Evolutionary conservation across 441 rosid species (phyloP).

Genomic region (Pelargonium exstipulatum): DNA sequence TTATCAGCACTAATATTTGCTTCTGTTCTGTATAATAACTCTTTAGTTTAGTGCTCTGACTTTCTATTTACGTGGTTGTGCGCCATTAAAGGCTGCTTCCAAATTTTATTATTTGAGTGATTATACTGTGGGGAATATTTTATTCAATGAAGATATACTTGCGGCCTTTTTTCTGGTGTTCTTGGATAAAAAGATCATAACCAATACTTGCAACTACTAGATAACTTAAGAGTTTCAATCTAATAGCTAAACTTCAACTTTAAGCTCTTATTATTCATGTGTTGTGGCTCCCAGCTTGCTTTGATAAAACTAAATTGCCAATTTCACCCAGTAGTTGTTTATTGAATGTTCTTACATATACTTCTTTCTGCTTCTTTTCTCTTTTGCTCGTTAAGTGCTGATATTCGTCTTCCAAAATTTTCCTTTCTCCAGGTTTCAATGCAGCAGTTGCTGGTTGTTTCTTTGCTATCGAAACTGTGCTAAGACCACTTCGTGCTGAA

Average conservation of each 20-base stretch:
- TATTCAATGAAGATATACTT: neutral
- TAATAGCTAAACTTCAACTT: neutral
- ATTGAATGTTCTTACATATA: neutral
- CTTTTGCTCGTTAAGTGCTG: constrained; percentile 5
- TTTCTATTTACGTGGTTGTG: neutral
- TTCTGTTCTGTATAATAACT: neutral
- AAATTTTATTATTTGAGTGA: neutral
- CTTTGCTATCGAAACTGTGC: constrained; percentile 89
- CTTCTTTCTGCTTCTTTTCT: neutral
- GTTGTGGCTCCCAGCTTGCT: neutral
- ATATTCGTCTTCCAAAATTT: constrained; percentile 3
- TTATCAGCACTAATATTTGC: neutral
- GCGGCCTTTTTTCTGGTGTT: neutral
- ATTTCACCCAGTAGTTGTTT: no score
- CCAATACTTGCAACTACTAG: neutral
- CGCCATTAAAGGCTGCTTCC: neutral
- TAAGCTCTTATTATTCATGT: neutral
- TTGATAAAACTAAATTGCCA: neutral
- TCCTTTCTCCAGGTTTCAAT: constrained; percentile 63
- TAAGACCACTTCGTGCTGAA: constrained; percentile 88
- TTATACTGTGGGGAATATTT: neutral
- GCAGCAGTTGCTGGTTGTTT: constrained; percentile 97
- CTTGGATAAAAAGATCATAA: neutral
- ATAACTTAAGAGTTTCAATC: neutral
- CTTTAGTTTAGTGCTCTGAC: neutral